Evolutionary conservation across 495 filamentous ascomycete species (phyloP), one percentile per base, ranked within the genome.

Genomic region (Bathelium albidoporum): DNA sequence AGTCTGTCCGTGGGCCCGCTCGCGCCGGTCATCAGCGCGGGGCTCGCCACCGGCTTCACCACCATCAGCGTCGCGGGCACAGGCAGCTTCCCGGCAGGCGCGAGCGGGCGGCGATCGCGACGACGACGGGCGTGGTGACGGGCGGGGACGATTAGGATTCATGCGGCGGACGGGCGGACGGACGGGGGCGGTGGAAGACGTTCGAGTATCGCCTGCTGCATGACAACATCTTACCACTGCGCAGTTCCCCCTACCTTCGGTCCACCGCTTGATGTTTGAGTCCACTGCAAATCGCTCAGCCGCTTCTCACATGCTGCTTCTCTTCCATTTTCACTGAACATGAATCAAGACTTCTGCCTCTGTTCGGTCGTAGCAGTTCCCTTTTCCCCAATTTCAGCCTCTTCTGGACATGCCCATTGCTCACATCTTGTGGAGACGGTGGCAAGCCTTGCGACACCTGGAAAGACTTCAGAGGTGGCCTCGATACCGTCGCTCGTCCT

Each of bases 151-250:
- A 91, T 97, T 71, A 95, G 89, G 24, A 80, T 90, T 59, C 86
- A 82, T 72, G 93, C 94, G n/a, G 88, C 91, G 1, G 78, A 89
- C 66, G 82, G 93, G 66, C 82, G 94, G 45, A n/a, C n/a, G n/a
- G n/a, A 96, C 86, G 1, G 95, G 95, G 31, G 85, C 92, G 12
- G 95, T 99, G 28, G n/a, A 87, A 85, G 69, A 97, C 93, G 0
- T 99, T 99, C 70, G 94, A 99, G 75, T 99, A 97, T 70, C 83
- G 93, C 44, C 94, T 95, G 32, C 75, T 99, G 55, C 90, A 97
- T 75, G 97, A 99, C 76, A 97, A 97, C 73, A 97, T n/a, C n/a
- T n/a, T n/a, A n/a, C n/a, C n/a, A n/a, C n/a, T n/a, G n/a, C n/a
- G n/a, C n/a, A n/a, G n/a, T n/a, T n/a, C n/a, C n/a, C n/a, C n/a